Evolutionary conservation across 805 yeast species (phyloP).

Genomic region (Yarrowia phangngaensis): DNA sequence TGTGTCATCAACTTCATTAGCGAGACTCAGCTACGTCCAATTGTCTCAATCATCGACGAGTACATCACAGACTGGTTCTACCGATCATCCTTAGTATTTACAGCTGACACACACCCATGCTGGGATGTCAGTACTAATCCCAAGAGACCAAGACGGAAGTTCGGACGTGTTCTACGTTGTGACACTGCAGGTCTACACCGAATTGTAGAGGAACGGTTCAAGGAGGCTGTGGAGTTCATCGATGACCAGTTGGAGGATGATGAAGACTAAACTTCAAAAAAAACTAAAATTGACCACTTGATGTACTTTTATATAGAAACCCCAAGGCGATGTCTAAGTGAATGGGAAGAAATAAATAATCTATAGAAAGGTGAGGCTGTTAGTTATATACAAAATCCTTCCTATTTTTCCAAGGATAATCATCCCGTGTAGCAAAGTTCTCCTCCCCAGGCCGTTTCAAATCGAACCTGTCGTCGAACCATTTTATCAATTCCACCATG

Average conservation of each 20-base stretch:
- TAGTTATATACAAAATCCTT: slow-evolving; percentile 4
- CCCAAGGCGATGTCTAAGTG: not conserved
- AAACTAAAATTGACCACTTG: slow-evolving; percentile 8
- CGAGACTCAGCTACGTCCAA: slow-evolving; percentile 63
- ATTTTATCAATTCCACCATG: slow-evolving; percentile 67
- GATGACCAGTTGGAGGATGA: slow-evolving; percentile 33
- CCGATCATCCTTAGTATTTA: slow-evolving; percentile 76
- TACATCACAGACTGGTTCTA: slow-evolving; percentile 88
- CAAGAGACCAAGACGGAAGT: slow-evolving; percentile 83
- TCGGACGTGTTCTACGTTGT: slow-evolving; percentile 80
- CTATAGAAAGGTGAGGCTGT: no score
- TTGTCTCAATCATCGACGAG: slow-evolving; percentile 86
- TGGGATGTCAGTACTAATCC: slow-evolving; percentile 58
- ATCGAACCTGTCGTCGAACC: slow-evolving; percentile 70
- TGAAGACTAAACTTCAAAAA: slow-evolving; percentile 9
- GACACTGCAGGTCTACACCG: slow-evolving; percentile 69
- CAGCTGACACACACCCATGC: slow-evolving; percentile 68
- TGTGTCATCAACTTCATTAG: slow-evolving; percentile 70
- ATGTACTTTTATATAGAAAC: slow-evolving; percentile 26
- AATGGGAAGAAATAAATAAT: no score
- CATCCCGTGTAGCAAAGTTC: slow-evolving; percentile 59
- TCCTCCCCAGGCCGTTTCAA: slow-evolving; percentile 63
- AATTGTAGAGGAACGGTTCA: slow-evolving; percentile 73
- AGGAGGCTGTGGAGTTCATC: slow-evolving; percentile 80
- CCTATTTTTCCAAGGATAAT: slow-evolving; percentile 44